These are phyloP conservation scores for Cutaneotrichosporon sp. DNA, from an alignment of 1,284 basidiomycete species.

Conservation along the genomic window DNA sequence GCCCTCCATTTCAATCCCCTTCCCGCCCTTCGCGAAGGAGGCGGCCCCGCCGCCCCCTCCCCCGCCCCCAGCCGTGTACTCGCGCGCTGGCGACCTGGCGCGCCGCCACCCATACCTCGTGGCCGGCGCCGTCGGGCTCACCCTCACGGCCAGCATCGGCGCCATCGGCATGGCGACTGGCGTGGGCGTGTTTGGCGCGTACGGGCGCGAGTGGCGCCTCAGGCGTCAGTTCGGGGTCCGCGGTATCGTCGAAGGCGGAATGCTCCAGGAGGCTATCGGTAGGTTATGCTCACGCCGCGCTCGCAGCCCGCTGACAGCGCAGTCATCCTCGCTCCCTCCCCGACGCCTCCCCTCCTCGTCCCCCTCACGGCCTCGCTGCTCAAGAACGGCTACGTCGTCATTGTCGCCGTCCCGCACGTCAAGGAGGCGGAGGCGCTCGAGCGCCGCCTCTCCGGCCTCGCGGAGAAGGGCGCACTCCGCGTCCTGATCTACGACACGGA, in stretches of 20 bases:
- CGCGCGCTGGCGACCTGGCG: constrained; percentile 9
- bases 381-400: constrained; percentile 51
- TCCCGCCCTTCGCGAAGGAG: constrained; percentile 48
- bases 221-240: constrained; percentile 31
- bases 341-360: constrained; percentile 44
- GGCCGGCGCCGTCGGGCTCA: constrained; percentile 30
- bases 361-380: constrained; percentile 47
- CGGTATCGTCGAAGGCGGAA: constrained; percentile 47
- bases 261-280: constrained; percentile 53
- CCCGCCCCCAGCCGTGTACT: constrained; percentile 22
- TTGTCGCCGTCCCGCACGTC: constrained; percentile 48
- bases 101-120: constrained; percentile 23
- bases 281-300: too few relatives aligned
- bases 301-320: constrained; percentile 17
- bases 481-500: constrained; percentile 52
- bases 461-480: constrained; percentile 46
- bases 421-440: constrained; percentile 51
- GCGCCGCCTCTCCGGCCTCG: constrained; percentile 40
- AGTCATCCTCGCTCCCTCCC: constrained; percentile 50
- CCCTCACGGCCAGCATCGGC: constrained; percentile 41
- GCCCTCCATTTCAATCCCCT: constrained; percentile 49
- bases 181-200: constrained; percentile 17
- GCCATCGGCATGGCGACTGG: constrained; percentile 25
- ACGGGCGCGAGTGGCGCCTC: constrained; percentile 18
- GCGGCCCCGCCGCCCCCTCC: constrained; percentile 40